Evolutionary conservation across 805 yeast species (phyloP), one percentile per base, ranked within the genome.

Genomic region (Saccharomycopsis malanga): DNA sequence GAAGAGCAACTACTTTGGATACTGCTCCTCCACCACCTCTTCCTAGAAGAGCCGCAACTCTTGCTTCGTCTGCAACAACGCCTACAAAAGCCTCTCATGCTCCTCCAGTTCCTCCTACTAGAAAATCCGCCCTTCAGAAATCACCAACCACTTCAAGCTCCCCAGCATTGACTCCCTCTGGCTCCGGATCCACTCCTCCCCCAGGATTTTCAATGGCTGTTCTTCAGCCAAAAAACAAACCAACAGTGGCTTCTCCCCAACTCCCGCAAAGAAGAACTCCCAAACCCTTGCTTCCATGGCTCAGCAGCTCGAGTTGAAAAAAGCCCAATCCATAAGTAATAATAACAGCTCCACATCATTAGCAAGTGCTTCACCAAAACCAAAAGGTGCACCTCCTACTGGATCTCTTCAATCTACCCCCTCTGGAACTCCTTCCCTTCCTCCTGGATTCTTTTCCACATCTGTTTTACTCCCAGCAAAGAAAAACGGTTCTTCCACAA

Each of bases 331-430:
- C 17, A 5, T 32, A 7, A 32, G 15, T n/a, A n/a, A 7, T n/a
- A 32, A 7, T n/a, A 32, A 5, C 9, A n/a, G 17, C 36, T 10
- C 18, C 9, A n/a, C 17, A 10, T 10, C 18, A 5, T 10, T 5
- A 14, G 15, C 6, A 6, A 32, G 15, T 18, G 25, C 52, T 7
- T 25, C 49, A 4, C 50, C 38, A 18, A 50, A 53, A 18, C 12
- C 42, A 22, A 10, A 34, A 7, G 6, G 48, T 6, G 20, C 59
- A 57, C 17, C 38, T 20, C 1, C 62, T 67, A 1, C 50, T 55
- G 7, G 54, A 56, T 6, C 59, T 59, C 44, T 57, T 61, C 42
- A 60, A 60, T 5, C 56, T 57, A 34, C 29, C 15, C 24, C 45
- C 14, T 35, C 24, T 14, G 22, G 45, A 4, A 44, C 42, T n/a